A percentile compares a stretch with the other conserved stretches of the same genome.
phyloP scores from a whole-genome alignment of 768 basidiomycete species.

The Pisolithus microcarpus region DNA sequence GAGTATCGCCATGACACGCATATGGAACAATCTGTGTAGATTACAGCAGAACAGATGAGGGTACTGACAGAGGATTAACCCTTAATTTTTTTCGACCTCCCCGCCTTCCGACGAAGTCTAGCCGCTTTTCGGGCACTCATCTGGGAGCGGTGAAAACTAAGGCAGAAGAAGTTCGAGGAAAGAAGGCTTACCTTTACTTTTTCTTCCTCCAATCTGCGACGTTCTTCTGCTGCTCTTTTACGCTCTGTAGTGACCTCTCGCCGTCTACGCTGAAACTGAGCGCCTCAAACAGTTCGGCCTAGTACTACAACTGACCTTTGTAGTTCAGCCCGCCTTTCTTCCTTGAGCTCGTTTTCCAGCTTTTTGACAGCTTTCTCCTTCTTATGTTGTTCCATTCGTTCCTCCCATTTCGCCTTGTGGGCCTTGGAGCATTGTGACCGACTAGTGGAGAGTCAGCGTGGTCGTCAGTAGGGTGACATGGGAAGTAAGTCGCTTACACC shows the following conservation, averaged over 20 bases:
- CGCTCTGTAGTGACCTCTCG: slow-evolving; percentile 64
- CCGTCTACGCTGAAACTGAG: slow-evolving; percentile 36
- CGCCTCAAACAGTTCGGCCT: not conserved
- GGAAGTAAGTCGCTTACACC: slow-evolving; percentile 32
- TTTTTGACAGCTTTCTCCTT: slow-evolving; percentile 66
- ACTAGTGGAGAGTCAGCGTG: slow-evolving; percentile 27
- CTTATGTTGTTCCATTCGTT: slow-evolving; percentile 62
- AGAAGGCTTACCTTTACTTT: slow-evolving; percentile 18
- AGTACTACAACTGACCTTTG: slow-evolving; percentile 38
- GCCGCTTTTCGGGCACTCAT: slow-evolving; percentile 79
- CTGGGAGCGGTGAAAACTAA: slow-evolving; percentile 30
- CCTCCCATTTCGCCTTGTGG: slow-evolving; percentile 64
- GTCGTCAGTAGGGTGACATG: slow-evolving; percentile 4
- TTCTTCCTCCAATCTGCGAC: slow-evolving; percentile 43
- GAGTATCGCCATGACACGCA: too few species aligned
- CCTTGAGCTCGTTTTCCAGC: slow-evolving; percentile 63
- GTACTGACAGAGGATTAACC: slow-evolving; percentile 35
- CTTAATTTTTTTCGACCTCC: slow-evolving; percentile 74
- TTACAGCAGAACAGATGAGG: not conserved
- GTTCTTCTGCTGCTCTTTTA: slow-evolving; percentile 67
- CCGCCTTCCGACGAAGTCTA: slow-evolving; percentile 62
- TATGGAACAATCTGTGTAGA: too few species aligned
- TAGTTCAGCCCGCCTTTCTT: slow-evolving; percentile 66
- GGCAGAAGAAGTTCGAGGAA: not conserved
- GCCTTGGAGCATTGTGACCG: slow-evolving; percentile 62